Conservation (phyloP, 1,284 basidiomycete genomes). For the Amylostereum areolatum region DNA sequence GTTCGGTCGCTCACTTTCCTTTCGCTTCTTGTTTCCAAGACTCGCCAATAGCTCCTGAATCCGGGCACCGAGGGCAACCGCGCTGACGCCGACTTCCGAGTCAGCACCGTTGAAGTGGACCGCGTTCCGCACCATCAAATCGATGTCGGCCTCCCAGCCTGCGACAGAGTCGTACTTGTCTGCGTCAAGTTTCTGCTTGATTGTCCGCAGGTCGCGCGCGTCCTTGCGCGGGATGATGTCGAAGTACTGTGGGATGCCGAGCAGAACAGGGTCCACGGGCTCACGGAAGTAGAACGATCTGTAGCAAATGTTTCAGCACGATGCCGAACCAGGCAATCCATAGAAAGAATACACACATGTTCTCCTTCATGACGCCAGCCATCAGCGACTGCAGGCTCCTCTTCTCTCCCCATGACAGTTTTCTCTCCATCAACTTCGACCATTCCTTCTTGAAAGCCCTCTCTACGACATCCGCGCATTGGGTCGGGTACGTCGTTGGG, state of each 20-base stretch:
- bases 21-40: conserved; percentile 49
- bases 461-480: conserved; percentile 72
- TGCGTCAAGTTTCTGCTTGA: conserved; percentile 75
- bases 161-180: conserved; percentile 80
- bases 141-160: conserved; percentile 76
- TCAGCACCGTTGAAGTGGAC: conserved; percentile 80
- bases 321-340: conserved; percentile 1
- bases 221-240: conserved; percentile 79
- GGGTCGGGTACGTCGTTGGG: conserved; percentile 67
- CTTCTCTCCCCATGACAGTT: conserved; percentile 78
- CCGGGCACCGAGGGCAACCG: conserved; percentile 42
- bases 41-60: conserved; percentile 48
- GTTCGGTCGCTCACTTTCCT: conserved; percentile 53
- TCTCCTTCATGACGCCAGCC: conserved; percentile 67
- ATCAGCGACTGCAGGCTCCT: conserved; percentile 71
- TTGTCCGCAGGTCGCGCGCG: conserved; percentile 82
- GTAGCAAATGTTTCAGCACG: conserved; percentile 4
- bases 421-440: conserved; percentile 71
- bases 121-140: conserved; percentile 83
- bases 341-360: conserved; percentile 44
- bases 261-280: conserved; percentile 75
- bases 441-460: conserved; percentile 82
- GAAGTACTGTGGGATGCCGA: conserved; percentile 81
- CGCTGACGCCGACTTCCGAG: conserved; percentile 66
- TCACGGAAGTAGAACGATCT: conserved; percentile 79